Base-by-base conservation (phyloP, 331 rosid genomes). In the Erythrophleum ivorense region DNA sequence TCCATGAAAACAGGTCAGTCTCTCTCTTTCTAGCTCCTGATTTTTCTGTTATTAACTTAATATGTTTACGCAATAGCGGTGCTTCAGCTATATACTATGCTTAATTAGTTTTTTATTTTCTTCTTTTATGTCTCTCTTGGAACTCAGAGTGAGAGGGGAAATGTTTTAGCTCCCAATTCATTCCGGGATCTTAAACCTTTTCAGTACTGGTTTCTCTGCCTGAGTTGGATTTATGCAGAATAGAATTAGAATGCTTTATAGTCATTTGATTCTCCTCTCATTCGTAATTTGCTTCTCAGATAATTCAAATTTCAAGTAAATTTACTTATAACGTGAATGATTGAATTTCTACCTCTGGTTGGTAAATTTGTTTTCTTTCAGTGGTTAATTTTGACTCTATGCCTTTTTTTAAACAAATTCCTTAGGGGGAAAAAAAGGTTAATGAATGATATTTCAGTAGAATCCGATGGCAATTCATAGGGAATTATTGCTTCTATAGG, bases 1-100 rank as follows among this genome's bases (percentile, higher is more conserved):
- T 89, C 90, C 90, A 83, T 84, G 83, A 83, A 78, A 86, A 52
- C 91, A 88, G 96, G 97, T 93, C 82, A 40, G 81, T 78, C 78
- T 54, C 80, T 83, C 87, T 84, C 75, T 80, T 87, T 84, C 82
- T 74, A 12, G 8, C 34, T 12, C 21, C 49, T 75, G 49, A 18
- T 78, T 78, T 72, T 67, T 33, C 48, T 78, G 64, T n/a, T 38
- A 82, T 71, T 80, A 49, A 53, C 57, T 72, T 19, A 14, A 12
- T 43, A 40, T 81, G 73, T 77, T 80, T 81, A 78, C 81, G 68
- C 38, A 59, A 29, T 59, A 38, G 24, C 55, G 68, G 55, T 68
- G 67, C 54, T 81, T 52, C 38, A 46, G 43, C 15, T 54, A 21
- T 16, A 9, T 71, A 74, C 34, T 45, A 43, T 7, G 43, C 58